phyloP scores from a whole-genome alignment of 371 early-diverging fungal species.

The Lichtheimia ramosa region DNA sequence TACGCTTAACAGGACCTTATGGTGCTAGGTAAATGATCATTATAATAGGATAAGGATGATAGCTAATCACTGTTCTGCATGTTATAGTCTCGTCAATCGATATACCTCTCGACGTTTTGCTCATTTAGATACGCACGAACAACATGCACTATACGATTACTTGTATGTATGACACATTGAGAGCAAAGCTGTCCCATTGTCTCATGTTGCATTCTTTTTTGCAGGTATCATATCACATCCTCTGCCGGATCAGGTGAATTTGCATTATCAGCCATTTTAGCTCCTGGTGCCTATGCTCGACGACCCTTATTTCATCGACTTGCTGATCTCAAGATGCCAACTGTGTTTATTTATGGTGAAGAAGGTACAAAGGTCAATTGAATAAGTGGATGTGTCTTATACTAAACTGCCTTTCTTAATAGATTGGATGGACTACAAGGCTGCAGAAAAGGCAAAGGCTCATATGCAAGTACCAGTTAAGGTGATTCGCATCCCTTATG shows the following conservation, averaged over 20 bases:
- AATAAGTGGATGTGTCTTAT: not conserved
- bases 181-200: not conserved
- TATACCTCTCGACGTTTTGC: constrained; percentile 75
- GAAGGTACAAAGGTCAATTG: constrained; percentile 24
- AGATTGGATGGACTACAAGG: constrained; percentile 94
- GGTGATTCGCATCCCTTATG: constrained; percentile 44
- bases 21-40: constrained; percentile 64
- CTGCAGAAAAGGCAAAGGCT: constrained; percentile 62
- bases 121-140: constrained; percentile 65
- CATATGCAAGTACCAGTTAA: constrained; percentile 59
- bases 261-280: constrained; percentile 73
- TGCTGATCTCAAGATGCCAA: constrained; percentile 70
- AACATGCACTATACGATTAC: constrained; percentile 58
- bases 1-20: constrained; percentile 77
- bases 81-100: constrained; percentile 52
- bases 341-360: constrained; percentile 78
- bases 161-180: constrained; percentile 27
- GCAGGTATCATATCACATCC: constrained; percentile 74
- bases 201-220: not conserved
- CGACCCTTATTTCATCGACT: constrained; percentile 75
- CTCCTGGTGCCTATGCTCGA: constrained; percentile 84
- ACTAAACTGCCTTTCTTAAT: not conserved
- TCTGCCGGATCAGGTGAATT: constrained; percentile 79
- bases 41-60: constrained; percentile 14
- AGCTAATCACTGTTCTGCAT: not conserved